Evolutionary conservation across 768 basidiomycete species (phyloP).

Genomic region (Heimioporus sp.): DNA sequence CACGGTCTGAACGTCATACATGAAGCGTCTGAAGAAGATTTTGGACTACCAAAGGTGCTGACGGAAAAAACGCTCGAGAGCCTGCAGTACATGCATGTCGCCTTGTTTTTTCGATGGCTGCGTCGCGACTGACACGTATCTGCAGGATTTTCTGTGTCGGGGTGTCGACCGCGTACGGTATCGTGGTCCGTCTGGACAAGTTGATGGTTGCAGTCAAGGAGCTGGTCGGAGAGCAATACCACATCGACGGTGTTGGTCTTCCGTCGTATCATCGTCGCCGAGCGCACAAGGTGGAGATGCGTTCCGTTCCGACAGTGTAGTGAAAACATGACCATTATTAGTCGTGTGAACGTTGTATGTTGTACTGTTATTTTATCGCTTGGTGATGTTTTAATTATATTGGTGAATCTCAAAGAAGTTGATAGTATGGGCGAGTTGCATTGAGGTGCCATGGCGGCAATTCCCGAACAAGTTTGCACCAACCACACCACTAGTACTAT

Average conservation of each 20-base stretch:
- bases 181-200: slow-evolving; percentile 72
- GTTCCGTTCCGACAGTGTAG: slow-evolving; percentile 11
- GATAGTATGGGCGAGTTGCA: too few species aligned
- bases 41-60: slow-evolving; percentile 66
- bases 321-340: too few species aligned
- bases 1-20: slow-evolving; percentile 68
- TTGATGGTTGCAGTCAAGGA: slow-evolving; percentile 83
- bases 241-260: slow-evolving; percentile 67
- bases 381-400: too few species aligned
- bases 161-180: slow-evolving; percentile 62
- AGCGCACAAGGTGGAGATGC: slow-evolving; percentile 27
- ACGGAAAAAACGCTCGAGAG: slow-evolving; percentile 73
- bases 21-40: slow-evolving; percentile 70
- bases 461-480: too few species aligned
- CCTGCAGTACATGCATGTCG: slow-evolving; percentile 73
- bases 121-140: background rate
- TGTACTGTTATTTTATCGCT: background rate
- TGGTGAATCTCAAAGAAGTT: too few species aligned
- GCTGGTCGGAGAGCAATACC: slow-evolving; percentile 83
- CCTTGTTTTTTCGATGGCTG: slow-evolving; percentile 6
- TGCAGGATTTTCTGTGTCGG: slow-evolving; percentile 69
- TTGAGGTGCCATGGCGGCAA: too few species aligned
- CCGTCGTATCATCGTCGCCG: slow-evolving; percentile 19
- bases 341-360: background rate
- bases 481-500: too few species aligned